Conservation (phyloP, 1,284 basidiomycete species). For the Irpex sp. region DNA sequence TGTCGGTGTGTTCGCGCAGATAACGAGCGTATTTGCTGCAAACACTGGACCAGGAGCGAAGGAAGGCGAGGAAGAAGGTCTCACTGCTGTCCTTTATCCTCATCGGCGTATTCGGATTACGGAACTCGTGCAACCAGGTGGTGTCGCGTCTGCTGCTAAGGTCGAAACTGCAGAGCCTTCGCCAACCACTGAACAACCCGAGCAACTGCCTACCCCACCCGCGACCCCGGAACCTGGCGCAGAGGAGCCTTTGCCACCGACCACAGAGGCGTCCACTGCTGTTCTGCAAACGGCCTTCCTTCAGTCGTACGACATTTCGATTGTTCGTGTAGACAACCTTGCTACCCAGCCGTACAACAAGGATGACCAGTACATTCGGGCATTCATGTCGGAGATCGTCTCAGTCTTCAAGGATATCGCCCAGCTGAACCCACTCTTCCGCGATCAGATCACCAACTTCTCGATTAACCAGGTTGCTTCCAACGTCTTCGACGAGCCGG, state of each 20-base stretch:
- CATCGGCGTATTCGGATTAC: constrained; percentile 92
- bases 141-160: constrained; percentile 35
- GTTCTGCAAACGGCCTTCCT: constrained; percentile 88
- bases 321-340: constrained; percentile 90
- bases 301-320: constrained; percentile 84
- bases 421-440: constrained; percentile 95
- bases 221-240: constrained; percentile 33
- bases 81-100: constrained; percentile 95
- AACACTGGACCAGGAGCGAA: constrained; percentile 43
- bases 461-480: constrained; percentile 92
- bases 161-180: constrained; percentile 46
- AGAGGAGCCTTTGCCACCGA: constrained; percentile 4
- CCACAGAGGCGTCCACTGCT: constrained; percentile 28
- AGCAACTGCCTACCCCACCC: constrained; percentile 41
- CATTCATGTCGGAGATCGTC: constrained; percentile 96
- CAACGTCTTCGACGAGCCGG: constrained; percentile 99
- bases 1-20: constrained; percentile 97
- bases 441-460: constrained; percentile 97
- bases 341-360: constrained; percentile 83
- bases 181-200: constrained; percentile 28
- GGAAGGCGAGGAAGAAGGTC: constrained; percentile 74
- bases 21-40: constrained; percentile 90
- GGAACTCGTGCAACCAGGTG: constrained; percentile 74
- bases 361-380: constrained; percentile 91
- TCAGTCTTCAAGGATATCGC: constrained; percentile 99